phyloP scores from a whole-genome alignment of 257 asterid genomes.

The Phtheirospermum japonicum region DNA sequence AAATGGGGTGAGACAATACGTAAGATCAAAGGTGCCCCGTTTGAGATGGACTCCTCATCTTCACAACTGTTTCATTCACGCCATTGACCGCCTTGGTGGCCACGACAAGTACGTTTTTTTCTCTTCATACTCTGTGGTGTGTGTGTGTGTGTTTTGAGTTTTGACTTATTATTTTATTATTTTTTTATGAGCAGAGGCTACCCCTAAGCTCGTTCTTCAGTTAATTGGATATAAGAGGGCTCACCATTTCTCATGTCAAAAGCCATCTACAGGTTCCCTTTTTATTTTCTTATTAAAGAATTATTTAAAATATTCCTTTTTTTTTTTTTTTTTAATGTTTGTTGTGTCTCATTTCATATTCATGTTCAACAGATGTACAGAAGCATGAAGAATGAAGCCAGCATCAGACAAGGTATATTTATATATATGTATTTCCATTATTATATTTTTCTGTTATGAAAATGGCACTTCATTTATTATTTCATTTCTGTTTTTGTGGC shows the following conservation, averaged over 20 bases:
- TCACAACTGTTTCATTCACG: conserved; percentile 72
- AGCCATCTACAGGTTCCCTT: conserved; percentile 73
- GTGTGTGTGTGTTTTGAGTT: too few species aligned
- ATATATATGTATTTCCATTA: neutral
- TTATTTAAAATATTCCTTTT: neutral
- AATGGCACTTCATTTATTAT: conserved; percentile 39
- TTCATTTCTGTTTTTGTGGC: conserved; percentile 34
- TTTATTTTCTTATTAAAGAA: neutral
- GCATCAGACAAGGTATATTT: conserved; percentile 42
- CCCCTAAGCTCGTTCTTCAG: conserved; percentile 80
- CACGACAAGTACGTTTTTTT: conserved; percentile 29
- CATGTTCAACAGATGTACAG: conserved; percentile 63
- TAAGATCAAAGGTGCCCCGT: conserved; percentile 75
- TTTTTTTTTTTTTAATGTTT: neutral
- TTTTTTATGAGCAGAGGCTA: conserved; percentile 51
- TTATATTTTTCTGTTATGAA: too few species aligned
- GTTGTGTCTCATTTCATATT: neutral
- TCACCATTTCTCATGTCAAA: conserved; percentile 90
- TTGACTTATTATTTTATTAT: neutral
- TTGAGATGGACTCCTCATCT: conserved; percentile 90
- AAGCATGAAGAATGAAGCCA: conserved; percentile 67
- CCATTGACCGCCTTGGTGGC: conserved; percentile 71
- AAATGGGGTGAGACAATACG: conserved; percentile 69
- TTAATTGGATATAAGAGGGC: conserved; percentile 85
- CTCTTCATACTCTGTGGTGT: neutral